phyloP scores from a whole-genome alignment of 257 asterid genomes.

The Eustoma russellianum region DNA sequence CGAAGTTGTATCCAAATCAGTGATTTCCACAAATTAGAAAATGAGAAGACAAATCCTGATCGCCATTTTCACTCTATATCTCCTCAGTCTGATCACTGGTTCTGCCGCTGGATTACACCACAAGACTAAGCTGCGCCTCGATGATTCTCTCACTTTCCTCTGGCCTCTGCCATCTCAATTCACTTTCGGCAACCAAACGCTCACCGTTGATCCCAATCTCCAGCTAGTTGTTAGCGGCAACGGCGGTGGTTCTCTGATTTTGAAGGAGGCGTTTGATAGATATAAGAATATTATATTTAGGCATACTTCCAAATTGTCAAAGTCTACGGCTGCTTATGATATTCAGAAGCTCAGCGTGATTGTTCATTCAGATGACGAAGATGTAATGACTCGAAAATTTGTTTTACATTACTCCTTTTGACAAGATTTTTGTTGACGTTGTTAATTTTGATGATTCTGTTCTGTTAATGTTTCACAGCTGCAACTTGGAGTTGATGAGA shows the following conservation, averaged over 20 bases:
- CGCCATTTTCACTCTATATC: not conserved
- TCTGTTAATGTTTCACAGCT: conserved; percentile 30
- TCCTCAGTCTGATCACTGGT: conserved; percentile 19
- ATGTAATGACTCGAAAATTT: conserved; percentile 27
- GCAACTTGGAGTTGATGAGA: conserved; percentile 88
- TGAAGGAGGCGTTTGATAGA: conserved; percentile 59
- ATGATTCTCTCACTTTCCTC: conserved; percentile 41
- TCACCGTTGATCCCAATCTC: conserved; percentile 70
- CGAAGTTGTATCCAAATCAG: too few species aligned
- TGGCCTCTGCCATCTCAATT: conserved; percentile 79
- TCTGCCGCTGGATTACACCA: conserved; percentile 27
- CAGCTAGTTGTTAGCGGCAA: conserved; percentile 41
- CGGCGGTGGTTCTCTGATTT: conserved; percentile 37
- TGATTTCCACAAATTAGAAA: too few species aligned
- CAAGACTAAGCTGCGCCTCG: conserved; percentile 16
- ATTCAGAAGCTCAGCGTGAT: conserved; percentile 35
- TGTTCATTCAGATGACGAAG: conserved; percentile 52
- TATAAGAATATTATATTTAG: conserved; percentile 50
- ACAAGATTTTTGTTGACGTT: not conserved
- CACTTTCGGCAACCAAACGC: conserved; percentile 68
- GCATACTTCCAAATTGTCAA: conserved; percentile 28
- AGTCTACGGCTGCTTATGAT: conserved; percentile 34
- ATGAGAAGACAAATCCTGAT: too few species aligned
- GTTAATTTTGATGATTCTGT: not conserved
- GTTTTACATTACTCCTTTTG: not conserved